Percentiles rank a stretch among this genome's conserved stretches.
Conservation (phyloP, 139 green algal species). For the Tetradesmus lagerheimii region DNA sequence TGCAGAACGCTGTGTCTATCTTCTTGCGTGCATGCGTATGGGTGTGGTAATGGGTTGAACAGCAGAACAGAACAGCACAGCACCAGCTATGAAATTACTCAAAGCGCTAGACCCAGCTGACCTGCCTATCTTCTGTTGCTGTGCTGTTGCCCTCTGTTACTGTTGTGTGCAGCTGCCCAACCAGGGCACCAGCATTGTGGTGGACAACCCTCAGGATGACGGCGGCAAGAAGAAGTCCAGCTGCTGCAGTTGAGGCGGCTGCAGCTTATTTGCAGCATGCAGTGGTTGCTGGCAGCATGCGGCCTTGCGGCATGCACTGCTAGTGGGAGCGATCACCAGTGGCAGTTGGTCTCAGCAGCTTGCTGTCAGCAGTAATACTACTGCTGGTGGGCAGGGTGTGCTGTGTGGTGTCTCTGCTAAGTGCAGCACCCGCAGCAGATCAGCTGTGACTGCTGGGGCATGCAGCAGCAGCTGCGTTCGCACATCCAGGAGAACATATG, state of each 20-base stretch:
- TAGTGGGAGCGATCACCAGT: background rate
- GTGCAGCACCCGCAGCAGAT: background rate
- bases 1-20: too few species aligned
- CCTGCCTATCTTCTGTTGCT: background rate
- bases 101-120: background rate
- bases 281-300: background rate
- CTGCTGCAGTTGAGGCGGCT: conserved; percentile 51
- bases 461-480: background rate
- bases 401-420: background rate
- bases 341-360: background rate
- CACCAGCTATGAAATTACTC: too few species aligned
- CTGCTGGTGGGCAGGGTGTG: background rate
- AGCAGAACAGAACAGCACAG: background rate
- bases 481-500: background rate
- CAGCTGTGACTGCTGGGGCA: background rate
- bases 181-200: conserved; percentile 66
- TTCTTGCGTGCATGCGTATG: background rate
- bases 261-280: background rate
- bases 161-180: conserved; percentile 62
- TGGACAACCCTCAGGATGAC: conserved; percentile 63
- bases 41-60: too few species aligned
- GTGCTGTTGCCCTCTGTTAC: background rate
- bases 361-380: background rate
- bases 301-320: background rate
- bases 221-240: conserved; percentile 62